phyloP scores from a whole-genome alignment of 352 stramenopile species.

The Phytophthora nicotianae region DNA sequence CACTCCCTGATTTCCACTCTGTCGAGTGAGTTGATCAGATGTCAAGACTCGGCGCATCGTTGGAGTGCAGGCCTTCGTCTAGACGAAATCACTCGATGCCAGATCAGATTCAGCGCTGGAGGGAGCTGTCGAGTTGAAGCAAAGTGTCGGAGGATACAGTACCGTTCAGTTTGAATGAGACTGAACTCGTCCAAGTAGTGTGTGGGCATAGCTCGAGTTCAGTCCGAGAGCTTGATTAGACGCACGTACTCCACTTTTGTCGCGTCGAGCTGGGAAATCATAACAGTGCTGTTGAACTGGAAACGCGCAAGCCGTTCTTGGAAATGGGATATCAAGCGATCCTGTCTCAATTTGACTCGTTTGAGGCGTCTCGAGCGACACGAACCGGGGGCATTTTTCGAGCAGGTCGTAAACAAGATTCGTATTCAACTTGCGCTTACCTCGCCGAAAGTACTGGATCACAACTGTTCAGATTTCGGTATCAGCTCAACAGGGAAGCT shows the following conservation, averaged over 20 bases:
- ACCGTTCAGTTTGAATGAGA: not conserved
- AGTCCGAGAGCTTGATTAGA: not conserved
- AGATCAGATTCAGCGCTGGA: not conserved
- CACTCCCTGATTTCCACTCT: not conserved
- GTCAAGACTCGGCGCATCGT: not conserved
- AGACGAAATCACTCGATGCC: not conserved
- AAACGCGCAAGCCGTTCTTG: not conserved
- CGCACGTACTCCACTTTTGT: not conserved
- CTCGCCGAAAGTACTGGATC: too few species aligned
- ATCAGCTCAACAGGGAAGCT: too few species aligned
- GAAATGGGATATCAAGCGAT: too few species aligned
- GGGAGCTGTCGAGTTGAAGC: not conserved
- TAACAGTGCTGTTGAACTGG: not conserved
- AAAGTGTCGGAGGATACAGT: not conserved
- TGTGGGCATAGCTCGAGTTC: not conserved
- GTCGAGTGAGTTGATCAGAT: not conserved
- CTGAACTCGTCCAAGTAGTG: not conserved
- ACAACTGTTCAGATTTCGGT: too few species aligned
- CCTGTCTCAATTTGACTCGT: not conserved
- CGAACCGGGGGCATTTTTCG: too few species aligned
- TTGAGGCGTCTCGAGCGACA: not conserved
- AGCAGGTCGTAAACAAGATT: too few species aligned
- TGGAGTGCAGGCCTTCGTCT: not conserved
- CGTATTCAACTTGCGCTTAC: too few species aligned
- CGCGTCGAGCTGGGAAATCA: not conserved